Base-by-base conservation (phyloP, 495 filamentous ascomycete species). In the Aspergillus nanangensis region DNA sequence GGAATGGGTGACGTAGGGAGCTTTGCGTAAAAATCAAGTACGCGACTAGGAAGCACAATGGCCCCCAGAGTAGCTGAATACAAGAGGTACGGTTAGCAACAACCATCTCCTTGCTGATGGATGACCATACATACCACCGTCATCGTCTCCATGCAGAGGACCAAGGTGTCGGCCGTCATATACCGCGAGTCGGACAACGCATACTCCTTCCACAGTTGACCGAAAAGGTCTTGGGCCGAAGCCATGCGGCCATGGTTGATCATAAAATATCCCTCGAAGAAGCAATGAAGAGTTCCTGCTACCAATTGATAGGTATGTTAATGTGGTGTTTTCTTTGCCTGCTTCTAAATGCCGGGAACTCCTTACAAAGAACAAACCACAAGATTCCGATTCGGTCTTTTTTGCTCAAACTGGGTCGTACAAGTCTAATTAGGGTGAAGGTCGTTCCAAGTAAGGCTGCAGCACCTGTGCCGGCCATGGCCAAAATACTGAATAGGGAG, bases 151-250 rank as follows among this genome's bases (percentile, higher is more conserved):
- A 95, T 84, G 56, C 86, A 88, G 3, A 94, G 69, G 47, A 94
- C 88, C 58, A 94, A 86, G 1, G 80, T 75, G 55, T 95, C 84
- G 8, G 79, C 78, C 4, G 81, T 88, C 58, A 94, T 69, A 52
- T 94, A 94, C 27, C 88, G 78, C 22, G 87, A 90, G 63, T 94
- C 88, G 14, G 86, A 89, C 29, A 86, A 72, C 5, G 86, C 76
- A 70, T 94, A 94, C 58, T 94, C 88, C 56, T 93, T 94, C 88
- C 88, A 94, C 27, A 93, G 64, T 64, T 93, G 87, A 1, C 84
- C 84, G 33, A 90, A 81, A 1, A 90, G 56, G 49, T 82, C 77
- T 60, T 81, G 78, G 37, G 65, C 68, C 9, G 69, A 65, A 3
- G 68, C 78, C 75, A 86, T 81, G 24, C 58, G 67, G 17, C 68